phyloP scores from a whole-genome alignment of 495 filamentous ascomycete species.

The Penicillium riverlandense region DNA sequence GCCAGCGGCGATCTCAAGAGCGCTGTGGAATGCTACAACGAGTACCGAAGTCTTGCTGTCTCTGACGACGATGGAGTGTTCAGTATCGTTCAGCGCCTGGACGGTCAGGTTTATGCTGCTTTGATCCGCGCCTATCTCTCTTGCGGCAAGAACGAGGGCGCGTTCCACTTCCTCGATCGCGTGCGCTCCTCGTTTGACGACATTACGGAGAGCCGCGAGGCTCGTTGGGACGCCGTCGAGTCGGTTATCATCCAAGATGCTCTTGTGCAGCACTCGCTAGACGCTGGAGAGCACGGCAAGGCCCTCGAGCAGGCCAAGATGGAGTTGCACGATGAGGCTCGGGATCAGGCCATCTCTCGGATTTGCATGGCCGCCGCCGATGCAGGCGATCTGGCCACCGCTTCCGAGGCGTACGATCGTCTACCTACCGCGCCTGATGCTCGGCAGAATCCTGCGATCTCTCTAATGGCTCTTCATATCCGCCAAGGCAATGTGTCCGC shows the following conservation, averaged over 20 bases:
- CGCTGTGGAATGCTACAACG: slow-evolving; percentile 92
- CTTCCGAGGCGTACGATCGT: slow-evolving; percentile 57
- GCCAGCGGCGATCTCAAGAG: slow-evolving; percentile 70
- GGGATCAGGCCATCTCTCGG: slow-evolving; percentile 46
- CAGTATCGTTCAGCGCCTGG: slow-evolving; percentile 63
- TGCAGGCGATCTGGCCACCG: slow-evolving; percentile 60
- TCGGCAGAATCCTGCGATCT: slow-evolving; percentile 61
- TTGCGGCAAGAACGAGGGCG: slow-evolving; percentile 70
- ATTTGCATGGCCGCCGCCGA: slow-evolving; percentile 73
- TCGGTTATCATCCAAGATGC: slow-evolving; percentile 64
- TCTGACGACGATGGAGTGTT: slow-evolving; percentile 69
- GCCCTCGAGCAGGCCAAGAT: slow-evolving; percentile 58
- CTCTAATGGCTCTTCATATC: slow-evolving; percentile 77
- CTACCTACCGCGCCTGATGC: slow-evolving; percentile 42
- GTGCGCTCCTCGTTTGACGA: slow-evolving; percentile 55
- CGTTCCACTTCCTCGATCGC: slow-evolving; percentile 72
- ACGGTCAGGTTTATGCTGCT: slow-evolving; percentile 79
- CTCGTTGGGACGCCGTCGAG: slow-evolving; percentile 50
- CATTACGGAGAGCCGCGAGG: slow-evolving; percentile 46
- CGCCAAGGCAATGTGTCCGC: slow-evolving; percentile 69
- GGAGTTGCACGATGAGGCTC: slow-evolving; percentile 39
- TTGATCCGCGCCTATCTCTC: slow-evolving; percentile 79
- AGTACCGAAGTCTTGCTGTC: slow-evolving; percentile 79
- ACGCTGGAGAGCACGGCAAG: slow-evolving; percentile 54
- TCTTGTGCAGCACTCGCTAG: slow-evolving; percentile 64